Percentiles rank a stretch among this genome's conserved stretches.
Conservation (phyloP, 2,329 filamentous ascomycete species). For the Lasiodiplodia theobromae region DNA sequence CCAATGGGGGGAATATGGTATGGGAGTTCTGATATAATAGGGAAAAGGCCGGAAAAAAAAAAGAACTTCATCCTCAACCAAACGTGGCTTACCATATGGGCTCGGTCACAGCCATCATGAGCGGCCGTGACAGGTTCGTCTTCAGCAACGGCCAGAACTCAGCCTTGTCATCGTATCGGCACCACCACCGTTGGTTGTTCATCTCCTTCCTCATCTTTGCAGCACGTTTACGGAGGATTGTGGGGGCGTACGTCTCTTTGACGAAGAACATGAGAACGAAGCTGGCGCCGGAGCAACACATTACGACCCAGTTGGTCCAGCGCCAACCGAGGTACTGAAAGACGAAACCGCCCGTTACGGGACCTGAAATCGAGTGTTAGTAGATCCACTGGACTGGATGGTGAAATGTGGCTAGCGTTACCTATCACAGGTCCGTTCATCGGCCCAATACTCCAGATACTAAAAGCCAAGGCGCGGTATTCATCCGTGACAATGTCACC, state of each 20-base stretch:
- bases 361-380: slow-evolving; percentile 59
- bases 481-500: slow-evolving; percentile 76
- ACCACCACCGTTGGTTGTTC: slow-evolving; percentile 77
- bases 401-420: background rate
- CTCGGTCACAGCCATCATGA: slow-evolving; percentile 78
- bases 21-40: background rate
- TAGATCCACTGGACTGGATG: background rate
- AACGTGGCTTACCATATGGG: slow-evolving; percentile 73
- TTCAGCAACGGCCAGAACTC: slow-evolving; percentile 71
- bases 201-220: slow-evolving; percentile 70
- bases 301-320: slow-evolving; percentile 82
- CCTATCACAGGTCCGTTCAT: slow-evolving; percentile 52
- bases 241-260: slow-evolving; percentile 79
- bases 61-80: background rate
- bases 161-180: slow-evolving; percentile 76
- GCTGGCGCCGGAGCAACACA: slow-evolving; percentile 66
- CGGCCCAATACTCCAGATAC: slow-evolving; percentile 72
- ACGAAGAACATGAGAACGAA: slow-evolving; percentile 43
- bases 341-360: slow-evolving; percentile 63
- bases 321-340: slow-evolving; percentile 63
- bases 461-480: slow-evolving; percentile 81
- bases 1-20: background rate
- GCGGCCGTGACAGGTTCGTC: slow-evolving; percentile 77
- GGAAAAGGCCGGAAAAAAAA: background rate
- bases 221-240: slow-evolving; percentile 71